Conservation (phyloP, 495 filamentous ascomycete genomes). For the Evansstolkia leycettana region DNA sequence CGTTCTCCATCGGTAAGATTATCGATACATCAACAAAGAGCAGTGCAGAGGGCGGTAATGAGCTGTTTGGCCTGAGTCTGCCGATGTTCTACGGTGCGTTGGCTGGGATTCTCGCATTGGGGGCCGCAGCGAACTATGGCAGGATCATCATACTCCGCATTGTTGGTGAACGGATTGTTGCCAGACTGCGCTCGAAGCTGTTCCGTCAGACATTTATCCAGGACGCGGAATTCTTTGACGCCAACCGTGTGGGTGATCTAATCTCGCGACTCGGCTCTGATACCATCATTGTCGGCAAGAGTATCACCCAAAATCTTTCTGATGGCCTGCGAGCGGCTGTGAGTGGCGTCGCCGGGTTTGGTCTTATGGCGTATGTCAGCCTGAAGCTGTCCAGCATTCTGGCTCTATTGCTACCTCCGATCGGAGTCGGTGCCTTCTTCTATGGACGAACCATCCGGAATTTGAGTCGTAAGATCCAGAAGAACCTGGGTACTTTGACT, state of each 20-base stretch:
- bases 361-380: constrained; percentile 86
- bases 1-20: constrained; percentile 91
- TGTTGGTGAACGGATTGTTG: constrained; percentile 87
- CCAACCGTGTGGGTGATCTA: constrained; percentile 89
- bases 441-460: constrained; percentile 81
- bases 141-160: constrained; percentile 90
- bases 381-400: constrained; percentile 82
- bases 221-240: constrained; percentile 98
- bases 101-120: constrained; percentile 54
- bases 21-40: constrained; percentile 70
- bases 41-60: constrained; percentile 30
- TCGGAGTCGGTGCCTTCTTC: constrained; percentile 82
- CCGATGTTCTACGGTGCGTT: constrained; percentile 70
- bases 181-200: constrained; percentile 75
- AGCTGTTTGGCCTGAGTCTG: constrained; percentile 61
- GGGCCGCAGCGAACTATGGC: constrained; percentile 82
- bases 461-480: constrained; percentile 81
- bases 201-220: constrained; percentile 86
- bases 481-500: constrained; percentile 78
- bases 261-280: constrained; percentile 93
- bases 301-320: constrained; percentile 93
- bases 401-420: constrained; percentile 75
- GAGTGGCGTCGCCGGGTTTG: constrained; percentile 77
- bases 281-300: constrained; percentile 94
- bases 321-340: constrained; percentile 84